phyloP scores from a whole-genome alignment of 2,329 filamentous ascomycete species.

The Tolypocladium amazonense region DNA sequence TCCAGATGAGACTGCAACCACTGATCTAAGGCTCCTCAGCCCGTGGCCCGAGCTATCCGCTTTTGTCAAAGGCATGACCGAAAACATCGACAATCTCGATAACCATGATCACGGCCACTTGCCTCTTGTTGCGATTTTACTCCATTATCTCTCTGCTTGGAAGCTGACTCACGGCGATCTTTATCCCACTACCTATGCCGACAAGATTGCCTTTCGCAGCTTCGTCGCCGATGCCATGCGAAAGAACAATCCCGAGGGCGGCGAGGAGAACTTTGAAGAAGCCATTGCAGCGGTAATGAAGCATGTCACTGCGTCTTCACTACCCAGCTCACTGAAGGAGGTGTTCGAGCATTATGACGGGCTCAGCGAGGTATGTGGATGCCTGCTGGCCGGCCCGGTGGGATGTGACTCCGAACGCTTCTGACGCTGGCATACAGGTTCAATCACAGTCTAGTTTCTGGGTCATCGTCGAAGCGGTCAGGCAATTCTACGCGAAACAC shows the following conservation, averaged over 20 bases:
- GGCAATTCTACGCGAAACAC: slow-evolving; percentile 64
- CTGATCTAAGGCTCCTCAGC: slow-evolving; percentile 71
- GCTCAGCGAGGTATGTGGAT: slow-evolving; percentile 37
- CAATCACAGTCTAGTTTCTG: slow-evolving; percentile 55
- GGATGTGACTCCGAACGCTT: background rate
- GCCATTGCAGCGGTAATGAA: slow-evolving; percentile 81
- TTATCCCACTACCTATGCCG: slow-evolving; percentile 63
- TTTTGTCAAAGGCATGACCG: slow-evolving; percentile 57
- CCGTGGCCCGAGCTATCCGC: slow-evolving; percentile 76
- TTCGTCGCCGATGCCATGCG: slow-evolving; percentile 58
- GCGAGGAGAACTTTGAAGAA: slow-evolving; percentile 96
- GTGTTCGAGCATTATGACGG: slow-evolving; percentile 60
- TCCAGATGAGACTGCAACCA: slow-evolving; percentile 73
- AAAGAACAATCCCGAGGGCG: slow-evolving; percentile 67
- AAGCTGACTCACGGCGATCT: slow-evolving; percentile 57
- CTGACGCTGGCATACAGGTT: background rate
- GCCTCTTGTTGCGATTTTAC: slow-evolving; percentile 72
- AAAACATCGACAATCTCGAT: slow-evolving; percentile 57
- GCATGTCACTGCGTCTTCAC: slow-evolving; percentile 58
- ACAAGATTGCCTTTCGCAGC: slow-evolving; percentile 75
- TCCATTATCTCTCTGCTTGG: slow-evolving; percentile 78
- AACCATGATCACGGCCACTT: slow-evolving; percentile 84
- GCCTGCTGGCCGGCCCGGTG: background rate
- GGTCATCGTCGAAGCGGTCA: slow-evolving; percentile 74
- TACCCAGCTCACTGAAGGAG: slow-evolving; percentile 61